Evolutionary conservation across 441 rosid genomes (phyloP).

Genomic region (Mallotus japonicus): DNA sequence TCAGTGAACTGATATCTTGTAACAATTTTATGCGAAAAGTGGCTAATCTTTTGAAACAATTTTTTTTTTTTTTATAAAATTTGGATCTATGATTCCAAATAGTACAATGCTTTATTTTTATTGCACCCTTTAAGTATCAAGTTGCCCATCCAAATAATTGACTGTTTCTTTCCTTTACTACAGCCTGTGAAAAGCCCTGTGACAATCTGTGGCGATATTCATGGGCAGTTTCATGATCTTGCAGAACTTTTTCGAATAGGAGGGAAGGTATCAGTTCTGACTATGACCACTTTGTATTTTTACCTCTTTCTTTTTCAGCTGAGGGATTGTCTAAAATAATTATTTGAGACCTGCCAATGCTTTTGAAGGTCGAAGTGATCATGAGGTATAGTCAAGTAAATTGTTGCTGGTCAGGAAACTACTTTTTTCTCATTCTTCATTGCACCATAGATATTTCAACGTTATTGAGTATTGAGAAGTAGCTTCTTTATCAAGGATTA

Average conservation of each 20-base stretch:
- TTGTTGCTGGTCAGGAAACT: slow-evolving; percentile 24
- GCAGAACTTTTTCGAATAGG: slow-evolving; percentile 96
- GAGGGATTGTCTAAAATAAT: slow-evolving; percentile 26
- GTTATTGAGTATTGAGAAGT: neutral
- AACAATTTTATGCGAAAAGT: neutral
- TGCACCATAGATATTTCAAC: neutral
- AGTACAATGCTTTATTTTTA: neutral
- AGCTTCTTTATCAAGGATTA: neutral
- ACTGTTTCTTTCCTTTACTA: slow-evolving; percentile 19
- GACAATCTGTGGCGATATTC: slow-evolving; percentile 91
- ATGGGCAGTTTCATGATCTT: slow-evolving; percentile 96
- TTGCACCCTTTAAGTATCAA: slow-evolving; percentile 3
- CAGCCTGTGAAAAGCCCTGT: slow-evolving; percentile 98
- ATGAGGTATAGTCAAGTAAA: slow-evolving; percentile 30
- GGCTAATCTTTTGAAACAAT: neutral
- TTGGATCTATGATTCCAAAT: neutral
- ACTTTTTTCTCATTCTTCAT: slow-evolving; percentile 13
- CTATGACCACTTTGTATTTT: slow-evolving; percentile 20
- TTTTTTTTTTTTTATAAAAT: no score
- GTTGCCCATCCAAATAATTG: slow-evolving; percentile 9
- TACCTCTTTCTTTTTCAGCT: slow-evolving; percentile 25
- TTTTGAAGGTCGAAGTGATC: slow-evolving; percentile 32
- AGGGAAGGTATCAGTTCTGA: slow-evolving; percentile 65
- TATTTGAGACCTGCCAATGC: slow-evolving; percentile 28
- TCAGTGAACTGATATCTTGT: neutral